Evolutionary conservation across 1,139 yeast species (phyloP).

Genomic region (Candida albicans): DNA sequence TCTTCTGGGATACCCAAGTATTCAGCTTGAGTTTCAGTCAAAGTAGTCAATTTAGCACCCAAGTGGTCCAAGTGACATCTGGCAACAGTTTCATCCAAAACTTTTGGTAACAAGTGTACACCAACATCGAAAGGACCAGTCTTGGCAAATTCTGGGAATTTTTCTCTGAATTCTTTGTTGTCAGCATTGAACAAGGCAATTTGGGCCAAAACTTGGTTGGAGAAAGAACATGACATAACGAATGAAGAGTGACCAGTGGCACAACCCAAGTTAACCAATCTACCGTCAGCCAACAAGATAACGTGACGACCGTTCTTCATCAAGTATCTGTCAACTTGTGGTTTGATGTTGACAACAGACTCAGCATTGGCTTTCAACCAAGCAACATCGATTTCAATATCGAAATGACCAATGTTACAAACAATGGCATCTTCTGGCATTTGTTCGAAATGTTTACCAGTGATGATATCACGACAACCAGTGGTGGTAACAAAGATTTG

Average conservation of each 20-base stretch:
- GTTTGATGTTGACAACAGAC: conserved; percentile 94
- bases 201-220: conserved; percentile 99
- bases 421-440: conserved; percentile 99
- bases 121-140: conserved; percentile 89
- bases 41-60: conserved; percentile 83
- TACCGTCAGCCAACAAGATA: conserved; percentile 98
- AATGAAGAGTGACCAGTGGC: conserved; percentile 99
- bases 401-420: conserved; percentile 99
- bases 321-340: conserved; percentile 98
- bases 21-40: conserved; percentile 83
- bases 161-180: conserved; percentile 75
- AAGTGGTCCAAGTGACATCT: conserved; percentile 95
- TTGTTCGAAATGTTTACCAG: conserved; percentile 78
- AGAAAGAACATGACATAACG: conserved; percentile 99
- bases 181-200: conserved; percentile 95
- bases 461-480: conserved; percentile 98
- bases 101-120: conserved; percentile 97
- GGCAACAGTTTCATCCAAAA: conserved; percentile 98
- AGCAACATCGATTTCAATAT: conserved; percentile 98
- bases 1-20: conserved; percentile 90
- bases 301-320: conserved; percentile 89
- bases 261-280: conserved; percentile 99
- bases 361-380: conserved; percentile 93
- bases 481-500: conserved; percentile 99
- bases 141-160: conserved; percentile 88